Conservation (phyloP, 2,329 filamentous ascomycete species). For the Blumeriella jaapii region DNA sequence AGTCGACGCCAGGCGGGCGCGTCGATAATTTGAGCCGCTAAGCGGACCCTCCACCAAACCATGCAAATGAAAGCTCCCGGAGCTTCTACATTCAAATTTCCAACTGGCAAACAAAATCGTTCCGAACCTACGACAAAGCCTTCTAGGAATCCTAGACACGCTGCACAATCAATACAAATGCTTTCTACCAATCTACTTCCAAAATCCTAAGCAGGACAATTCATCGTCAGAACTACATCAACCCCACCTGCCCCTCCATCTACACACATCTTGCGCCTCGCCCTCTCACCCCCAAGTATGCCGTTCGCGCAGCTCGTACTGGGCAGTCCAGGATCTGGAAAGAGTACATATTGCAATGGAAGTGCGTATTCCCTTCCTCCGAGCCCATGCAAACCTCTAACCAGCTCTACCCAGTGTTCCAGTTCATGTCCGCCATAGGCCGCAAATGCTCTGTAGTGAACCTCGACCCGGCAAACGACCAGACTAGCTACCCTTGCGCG, state of each 20-base stretch:
- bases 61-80: not conserved
- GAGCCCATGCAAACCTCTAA: constrained; percentile 5
- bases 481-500: constrained; percentile 76
- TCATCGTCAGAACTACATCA: not conserved
- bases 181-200: too few relatives aligned
- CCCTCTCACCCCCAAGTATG: constrained; percentile 14
- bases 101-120: not conserved
- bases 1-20: not conserved
- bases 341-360: constrained; percentile 97
- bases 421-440: constrained; percentile 93
- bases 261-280: constrained; percentile 1
- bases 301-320: constrained; percentile 52
- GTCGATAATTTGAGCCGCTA: constrained; percentile 1
- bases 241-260: constrained; percentile 9
- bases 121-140: too few relatives aligned
- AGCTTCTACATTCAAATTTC: not conserved
- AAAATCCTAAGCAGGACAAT: not conserved
- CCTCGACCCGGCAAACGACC: constrained; percentile 92
- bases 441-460: constrained; percentile 93
- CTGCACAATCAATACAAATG: too few relatives aligned
- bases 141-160: too few relatives aligned
- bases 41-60: too few relatives aligned
- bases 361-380: constrained; percentile 37
- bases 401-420: constrained; percentile 58
- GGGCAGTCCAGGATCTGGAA: constrained; percentile 89